Percentiles rank a stretch among this genome's conserved stretches.
Conservation (phyloP, 805 yeast species). For the Hanseniaspora pseudoguilliermondii region DNA sequence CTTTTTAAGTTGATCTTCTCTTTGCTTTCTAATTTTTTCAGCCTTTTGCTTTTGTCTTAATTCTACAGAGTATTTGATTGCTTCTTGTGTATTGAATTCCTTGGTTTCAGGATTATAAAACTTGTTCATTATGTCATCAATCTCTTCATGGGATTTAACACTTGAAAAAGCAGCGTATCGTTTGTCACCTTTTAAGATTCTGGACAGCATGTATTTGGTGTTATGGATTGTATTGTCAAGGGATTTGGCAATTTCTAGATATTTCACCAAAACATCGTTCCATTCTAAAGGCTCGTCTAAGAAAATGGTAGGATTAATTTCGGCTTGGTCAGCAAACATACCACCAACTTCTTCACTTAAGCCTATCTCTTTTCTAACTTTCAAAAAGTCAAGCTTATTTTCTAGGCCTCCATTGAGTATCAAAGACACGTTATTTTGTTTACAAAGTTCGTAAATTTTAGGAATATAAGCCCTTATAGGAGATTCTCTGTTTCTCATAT, state of each 20-base stretch:
- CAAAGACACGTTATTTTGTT: constrained; percentile 50
- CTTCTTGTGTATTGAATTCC: constrained; percentile 17
- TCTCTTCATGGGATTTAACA: constrained; percentile 43
- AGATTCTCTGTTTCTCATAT: constrained; percentile 75
- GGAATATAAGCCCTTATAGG: constrained; percentile 64
- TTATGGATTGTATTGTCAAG: constrained; percentile 57
- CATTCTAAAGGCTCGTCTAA: constrained; percentile 36
- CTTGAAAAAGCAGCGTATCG: constrained; percentile 45
- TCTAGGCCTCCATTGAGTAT: constrained; percentile 71
- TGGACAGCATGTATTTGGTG: constrained; percentile 66
- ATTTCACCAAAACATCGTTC: constrained; percentile 44
- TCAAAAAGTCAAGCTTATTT: constrained; percentile 39
- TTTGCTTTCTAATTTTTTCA: neutral
- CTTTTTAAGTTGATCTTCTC: constrained; percentile 5
- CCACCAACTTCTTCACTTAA: constrained; percentile 52
- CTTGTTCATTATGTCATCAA: constrained; percentile 20
- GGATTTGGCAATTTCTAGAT: constrained; percentile 37
- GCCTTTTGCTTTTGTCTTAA: constrained; percentile 16
- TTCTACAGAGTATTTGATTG: constrained; percentile 16
- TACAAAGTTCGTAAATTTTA: constrained; percentile 50
- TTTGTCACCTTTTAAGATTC: constrained; percentile 58
- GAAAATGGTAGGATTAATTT: constrained; percentile 73
- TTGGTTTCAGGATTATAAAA: constrained; percentile 15
- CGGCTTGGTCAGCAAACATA: constrained; percentile 90
- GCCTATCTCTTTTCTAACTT: constrained; percentile 41